Conservation (phyloP, 768 basidiomycete species). For the Hypsizygus marmoreus region DNA sequence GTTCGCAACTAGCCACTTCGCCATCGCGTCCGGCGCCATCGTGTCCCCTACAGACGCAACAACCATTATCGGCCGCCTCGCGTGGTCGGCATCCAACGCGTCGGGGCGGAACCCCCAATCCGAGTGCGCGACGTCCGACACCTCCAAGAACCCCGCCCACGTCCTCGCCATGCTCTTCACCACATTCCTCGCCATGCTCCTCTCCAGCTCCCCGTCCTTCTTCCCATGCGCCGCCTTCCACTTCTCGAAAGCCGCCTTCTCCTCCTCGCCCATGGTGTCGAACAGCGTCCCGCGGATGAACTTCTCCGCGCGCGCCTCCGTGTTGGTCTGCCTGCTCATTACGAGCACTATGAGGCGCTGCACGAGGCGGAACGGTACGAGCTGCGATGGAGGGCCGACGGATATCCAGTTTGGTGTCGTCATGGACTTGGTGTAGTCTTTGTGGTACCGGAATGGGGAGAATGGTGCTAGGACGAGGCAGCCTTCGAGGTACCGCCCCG, state of each 20-base stretch:
- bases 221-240: conserved; percentile 38
- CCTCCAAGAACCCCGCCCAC: conserved; percentile 44
- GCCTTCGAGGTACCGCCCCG: conserved; percentile 38
- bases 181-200: conserved; percentile 32
- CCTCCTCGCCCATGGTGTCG: conserved; percentile 29
- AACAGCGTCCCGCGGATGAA: conserved; percentile 35
- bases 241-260: conserved; percentile 30
- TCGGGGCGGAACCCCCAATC: conserved; percentile 44
- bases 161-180: conserved; percentile 40
- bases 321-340: conserved; percentile 30
- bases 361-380: conserved; percentile 32
- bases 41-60: conserved; percentile 34
- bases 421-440: conserved; percentile 35
- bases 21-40: conserved; percentile 30
- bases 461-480: conserved; percentile 38
- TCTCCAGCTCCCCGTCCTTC: conserved; percentile 38
- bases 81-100: conserved; percentile 41
- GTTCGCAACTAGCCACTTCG: conserved; percentile 35
- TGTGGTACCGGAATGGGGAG: conserved; percentile 39
- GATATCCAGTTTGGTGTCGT: conserved; percentile 38
- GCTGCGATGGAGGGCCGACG: conserved; percentile 33
- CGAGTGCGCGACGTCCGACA: conserved; percentile 33
- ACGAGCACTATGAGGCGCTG: conserved; percentile 22
- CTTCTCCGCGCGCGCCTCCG: conserved; percentile 35
- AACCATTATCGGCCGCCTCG: conserved; percentile 34